phyloP scores from a whole-genome alignment of 352 stramenopile species.

The Phytophthora quininea region DNA sequence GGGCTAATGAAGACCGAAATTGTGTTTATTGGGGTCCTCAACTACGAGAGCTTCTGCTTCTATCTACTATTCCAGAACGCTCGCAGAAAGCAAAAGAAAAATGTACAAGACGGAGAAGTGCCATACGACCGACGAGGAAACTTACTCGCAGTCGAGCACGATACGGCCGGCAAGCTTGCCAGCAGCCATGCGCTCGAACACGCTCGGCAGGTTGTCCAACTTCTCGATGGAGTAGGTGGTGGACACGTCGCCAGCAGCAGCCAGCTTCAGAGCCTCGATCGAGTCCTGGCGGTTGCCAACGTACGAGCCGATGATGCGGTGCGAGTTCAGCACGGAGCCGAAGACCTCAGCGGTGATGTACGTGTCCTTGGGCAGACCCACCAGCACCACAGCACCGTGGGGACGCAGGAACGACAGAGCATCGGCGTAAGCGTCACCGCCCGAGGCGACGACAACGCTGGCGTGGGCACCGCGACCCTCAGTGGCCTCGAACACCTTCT shows the following conservation, averaged over 20 bases:
- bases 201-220: conserved; percentile 39
- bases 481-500: conserved; percentile 45
- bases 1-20: conserved; percentile 5
- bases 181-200: conserved; percentile 52
- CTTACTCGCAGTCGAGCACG: conserved; percentile 57
- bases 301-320: conserved; percentile 58
- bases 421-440: conserved; percentile 48
- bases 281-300: conserved; percentile 63
- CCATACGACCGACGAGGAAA: conserved; percentile 1
- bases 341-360: conserved; percentile 44
- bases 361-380: conserved; percentile 67
- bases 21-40: conserved; percentile 9
- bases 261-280: conserved; percentile 56
- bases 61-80: conserved; percentile 18
- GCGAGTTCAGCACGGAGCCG: conserved; percentile 41
- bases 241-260: conserved; percentile 44
- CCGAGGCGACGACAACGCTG: conserved; percentile 73
- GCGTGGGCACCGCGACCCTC: conserved; percentile 57
- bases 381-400: conserved; percentile 63
- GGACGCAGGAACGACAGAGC: conserved; percentile 64
- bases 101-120: conserved; percentile 18
- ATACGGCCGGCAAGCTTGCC: conserved; percentile 49
- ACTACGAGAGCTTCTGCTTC: conserved; percentile 8
- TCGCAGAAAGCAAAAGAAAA: conserved; percentile 25
- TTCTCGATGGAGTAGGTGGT: conserved; percentile 44